These are phyloP conservation scores for Handroanthus guayacan DNA, from an alignment of 257 asterid genomes.

Conservation along the genomic window DNA sequence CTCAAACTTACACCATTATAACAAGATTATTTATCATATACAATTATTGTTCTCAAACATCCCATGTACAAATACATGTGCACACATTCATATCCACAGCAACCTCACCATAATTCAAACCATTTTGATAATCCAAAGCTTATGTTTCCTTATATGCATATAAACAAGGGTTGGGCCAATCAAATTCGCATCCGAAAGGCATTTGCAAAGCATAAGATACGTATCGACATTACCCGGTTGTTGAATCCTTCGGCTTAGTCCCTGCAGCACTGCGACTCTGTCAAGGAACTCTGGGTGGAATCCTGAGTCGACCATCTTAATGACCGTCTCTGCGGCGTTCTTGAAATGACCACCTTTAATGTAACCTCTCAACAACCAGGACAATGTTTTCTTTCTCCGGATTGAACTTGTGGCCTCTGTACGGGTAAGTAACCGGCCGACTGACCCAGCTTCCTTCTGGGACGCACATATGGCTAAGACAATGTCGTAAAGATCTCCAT, in stretches of 20 bases:
- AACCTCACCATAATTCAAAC: slow-evolving; percentile 52
- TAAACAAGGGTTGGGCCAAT: slow-evolving; percentile 78
- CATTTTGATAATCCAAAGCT: slow-evolving; percentile 83
- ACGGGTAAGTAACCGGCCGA: slow-evolving; percentile 68
- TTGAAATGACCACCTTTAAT: slow-evolving; percentile 90
- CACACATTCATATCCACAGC: slow-evolving; percentile 24
- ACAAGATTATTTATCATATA: slow-evolving; percentile 24
- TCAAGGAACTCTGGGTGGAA: slow-evolving; percentile 73
- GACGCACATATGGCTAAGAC: slow-evolving; percentile 98
- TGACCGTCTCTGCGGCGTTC: slow-evolving; percentile 78
- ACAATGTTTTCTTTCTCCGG: slow-evolving; percentile 67
- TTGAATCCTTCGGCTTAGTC: slow-evolving; percentile 71
- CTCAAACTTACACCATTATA: neutral
- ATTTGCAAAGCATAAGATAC: slow-evolving; percentile 75
- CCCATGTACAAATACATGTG: neutral
- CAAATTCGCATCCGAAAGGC: slow-evolving; percentile 76
- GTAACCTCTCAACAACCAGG: slow-evolving; percentile 94
- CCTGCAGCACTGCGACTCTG: slow-evolving; percentile 84
- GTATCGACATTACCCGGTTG: slow-evolving; percentile 60
- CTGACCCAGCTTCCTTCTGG: slow-evolving; percentile 62
- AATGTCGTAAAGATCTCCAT: slow-evolving; percentile 74
- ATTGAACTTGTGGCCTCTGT: slow-evolving; percentile 63
- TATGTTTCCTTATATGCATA: slow-evolving; percentile 69
- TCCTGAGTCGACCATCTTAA: slow-evolving; percentile 80
- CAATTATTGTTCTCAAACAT: slow-evolving; percentile 18